phyloP scores from a whole-genome alignment of 345 rosid species.

The Aegle marmelos region DNA sequence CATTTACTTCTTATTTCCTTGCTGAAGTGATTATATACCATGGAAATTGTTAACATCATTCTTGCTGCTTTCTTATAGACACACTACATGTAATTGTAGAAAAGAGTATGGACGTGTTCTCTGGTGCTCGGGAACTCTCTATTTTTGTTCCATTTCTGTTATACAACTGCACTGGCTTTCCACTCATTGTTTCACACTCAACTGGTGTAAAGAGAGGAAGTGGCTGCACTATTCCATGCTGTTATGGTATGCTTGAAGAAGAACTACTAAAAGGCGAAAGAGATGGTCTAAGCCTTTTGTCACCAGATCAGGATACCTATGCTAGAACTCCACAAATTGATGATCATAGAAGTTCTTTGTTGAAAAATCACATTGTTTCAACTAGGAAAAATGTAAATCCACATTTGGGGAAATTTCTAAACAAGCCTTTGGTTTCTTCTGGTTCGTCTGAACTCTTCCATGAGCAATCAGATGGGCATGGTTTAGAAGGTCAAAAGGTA shows the following conservation, averaged over 20 bases:
- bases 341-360: slow-evolving; percentile 31
- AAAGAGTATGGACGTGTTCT: slow-evolving; percentile 76
- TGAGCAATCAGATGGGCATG: slow-evolving; percentile 27
- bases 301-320: slow-evolving; percentile 41
- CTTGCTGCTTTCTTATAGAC: slow-evolving; percentile 39
- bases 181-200: slow-evolving; percentile 61
- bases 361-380: slow-evolving; percentile 37
- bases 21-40: background rate
- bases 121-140: slow-evolving; percentile 83
- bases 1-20: slow-evolving; percentile 1
- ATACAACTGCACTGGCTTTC: slow-evolving; percentile 81
- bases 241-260: slow-evolving; percentile 61
- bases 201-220: slow-evolving; percentile 46
- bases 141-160: slow-evolving; percentile 75
- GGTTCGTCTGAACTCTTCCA: slow-evolving; percentile 13
- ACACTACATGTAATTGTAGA: slow-evolving; percentile 63
- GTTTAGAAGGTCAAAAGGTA: slow-evolving; percentile 26
- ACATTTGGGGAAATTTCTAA: slow-evolving; percentile 27
- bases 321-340: slow-evolving; percentile 29
- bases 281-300: slow-evolving; percentile 68
- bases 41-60: slow-evolving; percentile 13
- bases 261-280: slow-evolving; percentile 42
- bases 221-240: slow-evolving; percentile 58
- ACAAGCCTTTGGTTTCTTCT: slow-evolving; percentile 36
- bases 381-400: slow-evolving; percentile 25